These are phyloP conservation scores for Chloridella minuta DNA, from an alignment of 352 stramenopile species.

Conservation along the genomic window DNA sequence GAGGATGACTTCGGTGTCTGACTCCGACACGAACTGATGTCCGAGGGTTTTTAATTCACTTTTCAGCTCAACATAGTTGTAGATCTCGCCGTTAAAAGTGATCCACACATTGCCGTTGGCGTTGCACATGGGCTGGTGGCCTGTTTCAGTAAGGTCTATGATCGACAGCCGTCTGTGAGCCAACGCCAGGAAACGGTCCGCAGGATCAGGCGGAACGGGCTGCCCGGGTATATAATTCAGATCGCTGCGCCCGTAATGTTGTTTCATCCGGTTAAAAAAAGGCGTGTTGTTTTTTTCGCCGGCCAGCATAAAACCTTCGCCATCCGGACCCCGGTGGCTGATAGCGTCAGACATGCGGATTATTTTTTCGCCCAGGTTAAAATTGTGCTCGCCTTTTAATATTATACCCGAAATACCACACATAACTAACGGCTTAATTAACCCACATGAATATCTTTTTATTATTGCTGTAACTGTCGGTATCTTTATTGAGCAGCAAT, in stretches of 20 bases:
- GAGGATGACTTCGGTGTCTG: not conserved
- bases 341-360: not conserved
- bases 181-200: not conserved
- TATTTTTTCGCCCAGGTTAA: not conserved
- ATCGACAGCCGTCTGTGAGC: not conserved
- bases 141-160: not conserved
- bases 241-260: too few species aligned
- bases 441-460: too few species aligned
- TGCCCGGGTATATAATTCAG: too few species aligned
- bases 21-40: not conserved
- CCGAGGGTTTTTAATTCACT: not conserved
- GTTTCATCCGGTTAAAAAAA: too few species aligned
- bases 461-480: too few species aligned
- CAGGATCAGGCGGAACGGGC: too few species aligned
- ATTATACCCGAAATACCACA: not conserved
- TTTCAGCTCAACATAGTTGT: not conserved
- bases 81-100: not conserved
- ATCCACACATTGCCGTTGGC: not conserved
- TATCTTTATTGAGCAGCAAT: too few species aligned
- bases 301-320: not conserved
- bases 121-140: not conserved
- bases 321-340: not conserved
- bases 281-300: too few species aligned
- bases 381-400: not conserved
- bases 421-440: too few species aligned